These are phyloP conservation scores for Xerophyta viscosa DNA, from an alignment of 106 monocot genomes.

Conservation along the genomic window DNA sequence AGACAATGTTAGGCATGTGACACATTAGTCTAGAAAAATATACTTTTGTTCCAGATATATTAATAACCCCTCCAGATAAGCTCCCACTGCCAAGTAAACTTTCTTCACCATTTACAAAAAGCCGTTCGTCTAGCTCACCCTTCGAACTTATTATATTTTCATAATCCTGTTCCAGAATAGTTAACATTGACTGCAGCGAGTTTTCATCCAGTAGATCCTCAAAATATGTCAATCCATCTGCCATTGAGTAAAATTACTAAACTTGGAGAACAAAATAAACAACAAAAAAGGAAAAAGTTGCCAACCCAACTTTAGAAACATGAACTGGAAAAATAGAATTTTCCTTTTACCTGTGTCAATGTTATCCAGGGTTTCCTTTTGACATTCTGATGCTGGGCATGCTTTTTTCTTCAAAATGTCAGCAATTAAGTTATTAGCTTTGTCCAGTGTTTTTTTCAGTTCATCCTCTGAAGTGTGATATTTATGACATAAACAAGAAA, in stretches of 20 bases:
- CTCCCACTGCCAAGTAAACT: conserved; percentile 89
- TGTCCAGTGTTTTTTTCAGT: conserved; percentile 51
- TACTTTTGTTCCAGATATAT: conserved; percentile 64
- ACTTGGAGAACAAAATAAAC: no score
- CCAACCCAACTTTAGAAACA: no score
- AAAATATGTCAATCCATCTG: conserved; percentile 82
- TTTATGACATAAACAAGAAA: conserved; percentile 70
- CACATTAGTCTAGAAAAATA: not conserved
- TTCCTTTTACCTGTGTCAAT: conserved; percentile 61
- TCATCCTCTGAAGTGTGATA: conserved; percentile 89
- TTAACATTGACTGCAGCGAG: conserved; percentile 53
- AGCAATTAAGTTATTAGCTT: conserved; percentile 56
- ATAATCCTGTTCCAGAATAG: conserved; percentile 77
- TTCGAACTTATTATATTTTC: conserved; percentile 45
- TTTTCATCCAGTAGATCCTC: conserved; percentile 70
- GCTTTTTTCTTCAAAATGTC: conserved; percentile 79
- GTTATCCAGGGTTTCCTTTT: conserved; percentile 37
- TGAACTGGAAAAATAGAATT: no score
- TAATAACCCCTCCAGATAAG: conserved; percentile 74
- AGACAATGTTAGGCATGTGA: not conserved
- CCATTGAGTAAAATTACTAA: not conserved
- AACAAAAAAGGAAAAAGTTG: no score
- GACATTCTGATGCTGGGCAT: conserved; percentile 47
- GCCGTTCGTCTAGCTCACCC: conserved; percentile 81
- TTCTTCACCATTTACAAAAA: conserved; percentile 74